A percentile compares a stretch with the other conserved stretches of the same genome.
Conservation (phyloP, 306 rosid species). For the Abrus pulchellus region DNA sequence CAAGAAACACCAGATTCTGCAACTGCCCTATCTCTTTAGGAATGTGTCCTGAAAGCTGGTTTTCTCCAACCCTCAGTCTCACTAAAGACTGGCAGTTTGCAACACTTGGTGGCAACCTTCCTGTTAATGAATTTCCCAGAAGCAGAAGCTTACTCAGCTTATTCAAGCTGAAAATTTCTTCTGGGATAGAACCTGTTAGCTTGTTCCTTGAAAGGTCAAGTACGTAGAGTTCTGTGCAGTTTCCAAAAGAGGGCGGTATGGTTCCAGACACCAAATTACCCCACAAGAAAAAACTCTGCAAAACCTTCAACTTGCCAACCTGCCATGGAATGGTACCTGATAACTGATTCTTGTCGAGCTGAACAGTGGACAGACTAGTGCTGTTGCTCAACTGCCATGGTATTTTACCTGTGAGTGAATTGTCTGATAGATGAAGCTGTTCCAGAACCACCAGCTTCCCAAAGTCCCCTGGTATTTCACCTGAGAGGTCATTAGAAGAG, state of each 20-base stretch:
- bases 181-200: conserved; percentile 89
- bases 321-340: conserved; percentile 91
- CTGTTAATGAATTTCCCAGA: conserved; percentile 88
- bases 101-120: conserved; percentile 72
- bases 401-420: conserved; percentile 70
- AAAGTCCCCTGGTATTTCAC: conserved; percentile 77
- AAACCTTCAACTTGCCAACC: conserved; percentile 71
- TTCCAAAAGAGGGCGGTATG: conserved; percentile 86
- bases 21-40: conserved; percentile 87
- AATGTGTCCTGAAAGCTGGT: conserved; percentile 88
- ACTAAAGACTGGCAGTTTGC: conserved; percentile 83
- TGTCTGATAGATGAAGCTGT: conserved; percentile 92
- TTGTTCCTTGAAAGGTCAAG: conserved; percentile 97
- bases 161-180: conserved; percentile 89
- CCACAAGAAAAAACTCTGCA: conserved; percentile 94
- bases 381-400: conserved; percentile 94
- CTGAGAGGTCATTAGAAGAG: conserved; percentile 82
- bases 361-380: conserved; percentile 84
- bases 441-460: conserved; percentile 85
- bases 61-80: conserved; percentile 92
- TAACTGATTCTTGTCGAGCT: conserved; percentile 92
- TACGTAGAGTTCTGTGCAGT: conserved; percentile 89
- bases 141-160: conserved; percentile 95
- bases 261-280: conserved; percentile 89
- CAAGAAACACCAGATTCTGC: conserved; percentile 93